Conservation (phyloP, 2,329 filamentous ascomycete species). For the Xylariaceae sp. region DNA sequence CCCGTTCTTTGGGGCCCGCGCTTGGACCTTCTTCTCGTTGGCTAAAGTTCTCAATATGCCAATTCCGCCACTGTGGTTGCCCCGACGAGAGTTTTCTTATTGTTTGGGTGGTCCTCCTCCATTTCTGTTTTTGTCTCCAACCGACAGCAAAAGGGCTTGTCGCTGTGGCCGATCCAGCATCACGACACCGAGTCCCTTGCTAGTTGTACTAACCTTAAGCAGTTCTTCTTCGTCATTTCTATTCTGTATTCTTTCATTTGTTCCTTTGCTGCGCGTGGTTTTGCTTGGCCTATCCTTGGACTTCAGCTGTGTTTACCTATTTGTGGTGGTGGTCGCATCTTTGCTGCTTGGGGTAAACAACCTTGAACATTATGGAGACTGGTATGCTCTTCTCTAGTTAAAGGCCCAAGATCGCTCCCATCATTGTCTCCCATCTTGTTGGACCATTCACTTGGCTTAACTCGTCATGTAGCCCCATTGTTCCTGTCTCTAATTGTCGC, state of each 20-base stretch:
- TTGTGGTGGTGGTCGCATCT: constrained; percentile 31
- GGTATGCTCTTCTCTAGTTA: constrained; percentile 23
- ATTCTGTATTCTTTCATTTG: constrained; percentile 6
- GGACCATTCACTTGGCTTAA: neutral
- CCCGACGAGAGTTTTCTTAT: constrained; percentile 37
- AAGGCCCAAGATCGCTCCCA: neutral
- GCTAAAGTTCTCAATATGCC: no score
- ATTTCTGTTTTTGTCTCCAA: constrained; percentile 28
- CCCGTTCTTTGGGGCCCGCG: neutral
- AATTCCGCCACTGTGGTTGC: constrained; percentile 22
- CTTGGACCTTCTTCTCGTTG: neutral
- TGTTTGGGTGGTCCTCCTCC: constrained; percentile 33
- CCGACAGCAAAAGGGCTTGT: constrained; percentile 14
- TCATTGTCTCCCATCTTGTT: neutral
- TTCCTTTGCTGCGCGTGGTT: constrained; percentile 1
- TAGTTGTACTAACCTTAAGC: constrained; percentile 20
- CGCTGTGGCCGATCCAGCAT: constrained; percentile 18
- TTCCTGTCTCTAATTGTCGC: constrained; percentile 17
- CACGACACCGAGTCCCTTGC: constrained; percentile 14
- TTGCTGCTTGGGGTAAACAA: constrained; percentile 35
- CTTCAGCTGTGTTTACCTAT: constrained; percentile 31
- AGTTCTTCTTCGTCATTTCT: constrained; percentile 7
- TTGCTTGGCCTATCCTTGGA: neutral
- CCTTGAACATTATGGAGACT: constrained; percentile 30
- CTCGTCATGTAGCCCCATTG: neutral